A percentile compares a stretch with the other conserved stretches of the same genome.
Evolutionary conservation across 176 grass and related monocot genomes (phyloP).

Genomic region (Cymbopogon citratus): DNA sequence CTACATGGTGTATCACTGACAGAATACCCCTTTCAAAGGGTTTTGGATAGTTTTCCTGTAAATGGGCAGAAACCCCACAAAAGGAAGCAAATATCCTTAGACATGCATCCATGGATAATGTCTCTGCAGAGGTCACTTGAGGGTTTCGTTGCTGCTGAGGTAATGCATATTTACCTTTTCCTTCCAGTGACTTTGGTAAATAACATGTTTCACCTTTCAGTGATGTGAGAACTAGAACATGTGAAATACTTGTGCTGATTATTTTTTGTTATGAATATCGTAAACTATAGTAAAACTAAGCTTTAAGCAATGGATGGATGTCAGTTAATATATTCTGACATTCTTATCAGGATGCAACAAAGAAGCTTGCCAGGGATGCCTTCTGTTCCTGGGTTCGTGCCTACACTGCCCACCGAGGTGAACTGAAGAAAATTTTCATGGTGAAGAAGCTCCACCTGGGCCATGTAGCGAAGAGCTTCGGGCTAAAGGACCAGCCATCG

Average conservation of each 20-base stretch:
- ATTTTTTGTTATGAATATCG: background rate
- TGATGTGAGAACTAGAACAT: background rate
- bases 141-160: conserved; percentile 61
- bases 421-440: conserved; percentile 95
- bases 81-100: conserved; percentile 64
- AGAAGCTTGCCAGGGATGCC: conserved; percentile 74
- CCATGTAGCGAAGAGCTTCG: conserved; percentile 78
- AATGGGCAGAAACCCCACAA: conserved; percentile 46
- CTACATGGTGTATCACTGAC: conserved; percentile 62
- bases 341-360: conserved; percentile 41
- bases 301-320: background rate
- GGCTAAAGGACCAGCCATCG: conserved; percentile 77
- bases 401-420: conserved; percentile 82
- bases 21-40: conserved; percentile 81
- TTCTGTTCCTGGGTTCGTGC: conserved; percentile 93
- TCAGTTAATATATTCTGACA: background rate
- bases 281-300: background rate
- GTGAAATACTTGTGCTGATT: background rate
- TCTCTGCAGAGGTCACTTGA: conserved; percentile 76
- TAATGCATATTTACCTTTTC: conserved; percentile 9
- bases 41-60: conserved; percentile 66
- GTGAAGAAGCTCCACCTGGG: conserved; percentile 94
- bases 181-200: background rate
- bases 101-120: conserved; percentile 92
- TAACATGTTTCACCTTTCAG: background rate